A percentile compares a stretch with the other conserved stretches of the same genome.
Evolutionary conservation across 2,329 filamentous ascomycete species (phyloP).

Genomic region (Xylariaceae sp.): DNA sequence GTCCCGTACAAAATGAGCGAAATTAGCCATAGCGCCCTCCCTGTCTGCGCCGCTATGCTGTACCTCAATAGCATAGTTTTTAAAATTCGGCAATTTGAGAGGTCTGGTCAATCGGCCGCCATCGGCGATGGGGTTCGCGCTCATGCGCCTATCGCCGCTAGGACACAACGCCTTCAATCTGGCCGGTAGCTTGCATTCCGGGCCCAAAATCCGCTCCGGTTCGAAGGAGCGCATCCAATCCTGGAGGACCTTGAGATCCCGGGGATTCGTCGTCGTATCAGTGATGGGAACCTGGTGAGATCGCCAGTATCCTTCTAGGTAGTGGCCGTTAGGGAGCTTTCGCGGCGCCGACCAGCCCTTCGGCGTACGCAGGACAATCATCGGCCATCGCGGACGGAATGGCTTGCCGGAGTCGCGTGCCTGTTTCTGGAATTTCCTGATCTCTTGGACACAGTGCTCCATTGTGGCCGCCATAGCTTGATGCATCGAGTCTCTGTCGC

Average conservation of each 20-base stretch:
- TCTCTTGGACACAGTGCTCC: constrained; percentile 67
- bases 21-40: constrained; percentile 64
- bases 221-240: constrained; percentile 74
- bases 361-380: constrained; percentile 72
- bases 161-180: constrained; percentile 64
- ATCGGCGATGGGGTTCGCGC: constrained; percentile 71
- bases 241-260: constrained; percentile 65
- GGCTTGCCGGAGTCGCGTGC: constrained; percentile 66
- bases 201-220: constrained; percentile 66
- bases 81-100: constrained; percentile 66
- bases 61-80: constrained; percentile 60
- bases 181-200: constrained; percentile 57
- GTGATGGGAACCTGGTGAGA: constrained; percentile 74
- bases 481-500: constrained; percentile 70
- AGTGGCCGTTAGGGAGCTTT: constrained; percentile 62
- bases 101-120: constrained; percentile 65
- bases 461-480: constrained; percentile 77
- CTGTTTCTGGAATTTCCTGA: constrained; percentile 64
- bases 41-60: constrained; percentile 55
- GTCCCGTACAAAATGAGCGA: constrained; percentile 63
- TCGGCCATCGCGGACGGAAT: constrained; percentile 70
- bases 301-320: constrained; percentile 72
- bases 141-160: constrained; percentile 64
- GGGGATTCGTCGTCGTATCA: constrained; percentile 60
- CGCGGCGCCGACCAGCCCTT: constrained; percentile 78